Base-by-base conservation (phyloP, 352 stramenopile genomes). In the Globisporangium ultimum region DNA sequence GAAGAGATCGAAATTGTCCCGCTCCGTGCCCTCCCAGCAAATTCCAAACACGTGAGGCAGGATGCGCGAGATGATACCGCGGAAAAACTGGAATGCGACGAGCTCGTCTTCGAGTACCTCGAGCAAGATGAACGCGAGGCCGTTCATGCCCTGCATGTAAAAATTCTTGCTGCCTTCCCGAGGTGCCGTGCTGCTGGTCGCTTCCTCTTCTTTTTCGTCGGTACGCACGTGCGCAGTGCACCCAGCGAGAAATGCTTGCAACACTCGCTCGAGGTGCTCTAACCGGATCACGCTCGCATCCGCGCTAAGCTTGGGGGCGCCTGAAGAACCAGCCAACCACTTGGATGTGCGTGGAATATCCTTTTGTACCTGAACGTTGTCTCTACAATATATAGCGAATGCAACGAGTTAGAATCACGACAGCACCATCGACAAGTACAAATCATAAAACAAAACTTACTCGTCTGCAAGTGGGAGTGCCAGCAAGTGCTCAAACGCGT, bases 71-170 rank as follows among this genome's bases (percentile, higher is more conserved):
- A 94, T 61, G 36, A 92, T 64, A 1, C 80, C 85, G 2, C 78
- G 77, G 17, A 94, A 56, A 48, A 92, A 84, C 49, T 75, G 55
- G 61, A 89, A 88, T 15, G 66, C 76, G 28, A 69, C 49, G 0
- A 84, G 59, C 53, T 84, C 65, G 51, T 90, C 72, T 8, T 67
- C 60, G 15, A 88, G 56, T 22, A 91, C 74, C 21, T 90, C 70
- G 20, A 92, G 58, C 42, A 92, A 67, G 55, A 94, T 79, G 45
- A 89, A 94, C 2, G 75, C 85, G 15, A 94, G 69, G 0, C 80
- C 85, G 54, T 94, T 94, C 85, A 94, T 92, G 42, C 85, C 85
- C 49, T 94, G 85, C 79, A 94, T 91, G 52, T 94, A 94, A 24
- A 87, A 89, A 49, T 70, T 80, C 17, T 72, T 63, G 64, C 63